Evolutionary conservation across 1,284 basidiomycete genomes (phyloP).

Genomic region (Ganoderma sinense): DNA sequence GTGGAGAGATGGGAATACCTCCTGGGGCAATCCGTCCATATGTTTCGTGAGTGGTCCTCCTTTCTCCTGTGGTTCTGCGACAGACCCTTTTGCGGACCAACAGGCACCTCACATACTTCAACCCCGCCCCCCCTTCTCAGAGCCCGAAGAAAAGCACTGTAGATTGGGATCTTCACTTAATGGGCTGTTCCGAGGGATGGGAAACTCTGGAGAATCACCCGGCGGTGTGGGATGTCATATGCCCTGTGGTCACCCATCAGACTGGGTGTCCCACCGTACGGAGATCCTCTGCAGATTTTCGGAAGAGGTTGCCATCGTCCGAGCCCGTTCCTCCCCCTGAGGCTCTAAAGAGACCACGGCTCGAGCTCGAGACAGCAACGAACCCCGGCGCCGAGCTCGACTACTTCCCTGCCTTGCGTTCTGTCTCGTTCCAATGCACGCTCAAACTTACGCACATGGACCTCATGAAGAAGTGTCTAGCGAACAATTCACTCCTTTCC

Average conservation of each 20-base stretch:
- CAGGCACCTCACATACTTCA: constrained; percentile 15
- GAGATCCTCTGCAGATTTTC: constrained; percentile 3
- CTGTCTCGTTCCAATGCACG: constrained; percentile 11
- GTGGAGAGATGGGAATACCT: constrained; percentile 7
- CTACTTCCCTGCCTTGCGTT: constrained; percentile 10
- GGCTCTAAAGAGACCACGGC: not conserved
- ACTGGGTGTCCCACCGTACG: not conserved
- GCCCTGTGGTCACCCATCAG: not conserved
- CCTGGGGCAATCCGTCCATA: constrained; percentile 5
- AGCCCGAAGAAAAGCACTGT: not conserved
- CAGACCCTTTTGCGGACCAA: not conserved
- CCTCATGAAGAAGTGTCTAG: constrained; percentile 16
- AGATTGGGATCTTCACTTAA: not conserved
- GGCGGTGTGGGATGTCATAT: not conserved
- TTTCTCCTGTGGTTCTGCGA: not conserved
- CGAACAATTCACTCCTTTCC: not conserved
- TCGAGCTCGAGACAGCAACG: not conserved
- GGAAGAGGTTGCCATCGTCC: not conserved
- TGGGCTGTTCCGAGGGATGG: not conserved
- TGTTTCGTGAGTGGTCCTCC: constrained; percentile 8
- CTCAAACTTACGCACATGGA: constrained; percentile 11
- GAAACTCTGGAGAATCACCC: not conserved
- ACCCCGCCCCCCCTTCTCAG: not conserved
- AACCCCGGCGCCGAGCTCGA: constrained; percentile 7
- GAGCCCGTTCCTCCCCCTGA: not conserved